Evolutionary conservation across 331 rosid genomes (phyloP), one percentile per base, ranked within the genome.

Genomic region (Acacia concinna): DNA sequence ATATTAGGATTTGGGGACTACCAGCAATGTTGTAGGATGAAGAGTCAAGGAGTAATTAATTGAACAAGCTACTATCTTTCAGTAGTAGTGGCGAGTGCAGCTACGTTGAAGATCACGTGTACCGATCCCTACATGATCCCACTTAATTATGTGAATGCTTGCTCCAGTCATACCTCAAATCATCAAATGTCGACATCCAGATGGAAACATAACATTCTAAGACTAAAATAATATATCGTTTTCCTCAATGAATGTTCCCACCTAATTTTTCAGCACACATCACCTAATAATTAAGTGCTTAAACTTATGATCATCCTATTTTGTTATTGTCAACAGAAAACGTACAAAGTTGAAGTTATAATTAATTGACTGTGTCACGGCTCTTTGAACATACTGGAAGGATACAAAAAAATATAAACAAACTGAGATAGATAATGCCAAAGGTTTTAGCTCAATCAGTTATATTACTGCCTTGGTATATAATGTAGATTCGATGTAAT

Each of bases 51-150:
- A 47, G 78, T 52, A 31, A 62, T 31, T 52, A 31, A 62, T 31
- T 30, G 46, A 38, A 14, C 47, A 41, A 21, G 40, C 44, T 38
- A 8, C 44, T 38, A 8, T 46, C 64, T 75, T 82, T 83, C 79
- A 75, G 12, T 31, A 75, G 5, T 62, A 81, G 65, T 69, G 40
- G 15, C 78, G 68, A 6, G 40, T 62, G 68, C 15, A 62, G 15
- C 67, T 81, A 43, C 63, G 73, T 56, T 82, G 89, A 76, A 0
- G 41, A 64, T 82, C 86, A 86, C 86, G 84, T 82, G 89, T 38
- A 34, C 60, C 8, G 73, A 86, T 76, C 89, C 89, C 89, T 60
- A 82, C 84, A 82, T 72, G 75, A 79, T 76, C 78, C 86, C 57
- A 54, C 38, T 74, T 64, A 37, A 41, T 67, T 20, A 21, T 54